Evolutionary conservation across 148 eudicot species (phyloP).

Genomic region (Salicornia ramosissima): DNA sequence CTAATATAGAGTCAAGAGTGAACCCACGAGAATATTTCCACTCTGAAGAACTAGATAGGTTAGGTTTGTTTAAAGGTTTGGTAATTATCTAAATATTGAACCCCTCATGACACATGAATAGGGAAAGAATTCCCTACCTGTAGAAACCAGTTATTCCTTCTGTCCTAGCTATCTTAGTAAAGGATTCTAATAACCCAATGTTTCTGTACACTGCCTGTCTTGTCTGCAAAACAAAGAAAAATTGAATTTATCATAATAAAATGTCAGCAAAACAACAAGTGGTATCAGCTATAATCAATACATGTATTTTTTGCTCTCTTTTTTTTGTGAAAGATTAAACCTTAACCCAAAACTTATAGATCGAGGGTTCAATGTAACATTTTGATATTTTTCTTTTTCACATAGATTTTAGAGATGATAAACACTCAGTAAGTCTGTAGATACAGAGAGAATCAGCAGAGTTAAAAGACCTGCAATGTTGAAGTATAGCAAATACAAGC

Average conservation of each 20-base stretch:
- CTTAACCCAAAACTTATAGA: not conserved
- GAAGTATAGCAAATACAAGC: not conserved
- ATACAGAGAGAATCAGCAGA: too few relatives aligned
- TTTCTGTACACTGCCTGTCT: conserved; percentile 73
- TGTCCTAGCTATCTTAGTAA: conserved; percentile 60
- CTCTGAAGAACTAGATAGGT: not conserved
- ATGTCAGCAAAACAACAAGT: not conserved
- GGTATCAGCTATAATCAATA: not conserved
- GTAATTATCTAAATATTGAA: not conserved
- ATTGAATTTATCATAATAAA: conserved; percentile 1
- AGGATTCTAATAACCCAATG: conserved; percentile 73
- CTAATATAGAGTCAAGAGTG: not conserved
- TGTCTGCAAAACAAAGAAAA: conserved; percentile 47
- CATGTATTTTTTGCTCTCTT: not conserved
- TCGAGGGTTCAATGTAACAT: not conserved
- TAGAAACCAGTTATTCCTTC: conserved; percentile 85
- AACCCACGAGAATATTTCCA: not conserved
- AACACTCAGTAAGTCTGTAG: too few relatives aligned
- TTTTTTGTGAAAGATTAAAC: not conserved
- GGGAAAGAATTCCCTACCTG: conserved; percentile 39
- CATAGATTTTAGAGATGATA: not conserved
- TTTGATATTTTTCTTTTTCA: not conserved
- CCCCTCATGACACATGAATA: not conserved
- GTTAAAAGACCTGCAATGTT: not conserved
- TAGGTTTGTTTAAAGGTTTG: not conserved